Evolutionary conservation across 495 filamentous ascomycete genomes (phyloP), one percentile per base, ranked within the genome.

Genomic region (Xylaria castorea): DNA sequence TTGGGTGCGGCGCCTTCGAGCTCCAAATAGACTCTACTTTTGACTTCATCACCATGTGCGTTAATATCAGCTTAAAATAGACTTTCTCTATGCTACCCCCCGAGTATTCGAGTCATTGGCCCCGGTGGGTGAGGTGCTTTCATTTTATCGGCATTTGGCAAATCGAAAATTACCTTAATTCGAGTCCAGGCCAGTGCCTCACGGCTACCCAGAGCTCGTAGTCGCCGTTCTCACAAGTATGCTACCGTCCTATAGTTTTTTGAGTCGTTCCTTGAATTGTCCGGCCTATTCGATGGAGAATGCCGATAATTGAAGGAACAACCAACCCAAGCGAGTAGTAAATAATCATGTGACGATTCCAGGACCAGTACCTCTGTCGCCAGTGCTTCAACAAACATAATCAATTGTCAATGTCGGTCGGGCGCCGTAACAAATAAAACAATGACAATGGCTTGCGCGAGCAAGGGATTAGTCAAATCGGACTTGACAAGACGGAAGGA

Each of bases 171-270:
- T 27, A 3, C 6, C 27, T 57, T 32, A n/a, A n/a, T n/a, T n/a
- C n/a, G n/a, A 27, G 53, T 32, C 58, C 32, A 92, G 58, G 32
- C 34, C 11, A 38, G 87, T 0, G 86, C 86, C 60, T 86, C 83
- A 71, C 25, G 63, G 66, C 61, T 75, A 71, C 44, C 74, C 71
- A 1, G 71, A 75, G 60, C 66, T 75, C 5, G 11, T 73, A 0
- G 36, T 75, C 8, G 69, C 66, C 8, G 74, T 73, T 18, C 66
- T 75, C 38, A 48, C 60, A 6, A 70, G 70, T 34, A 40, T 57
- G 53, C 6, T 57, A 6, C 53, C 53, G 7, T 57, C 53, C 3
- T 57, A 57, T 57, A 14, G 27, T 9, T 57, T 22, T 20, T 22
- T 61, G 7, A 61, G 32, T 8, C 57, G 32, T 18, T 61, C 34